These are phyloP conservation scores for Brassica nigra DNA, from an alignment of 345 rosid species.

Conservation along the genomic window DNA sequence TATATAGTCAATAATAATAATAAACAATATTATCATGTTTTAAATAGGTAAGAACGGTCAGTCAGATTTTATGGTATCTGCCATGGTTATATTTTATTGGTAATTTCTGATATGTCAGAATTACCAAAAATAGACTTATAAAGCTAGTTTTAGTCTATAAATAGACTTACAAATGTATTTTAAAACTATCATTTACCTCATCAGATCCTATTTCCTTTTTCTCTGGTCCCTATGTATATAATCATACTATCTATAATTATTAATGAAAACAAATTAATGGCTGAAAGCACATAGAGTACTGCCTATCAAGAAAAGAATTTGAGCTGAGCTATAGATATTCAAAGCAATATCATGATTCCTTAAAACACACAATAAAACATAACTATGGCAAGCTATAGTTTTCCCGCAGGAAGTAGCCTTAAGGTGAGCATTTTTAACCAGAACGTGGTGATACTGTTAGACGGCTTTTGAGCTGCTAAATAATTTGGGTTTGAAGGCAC, in stretches of 20 bases:
- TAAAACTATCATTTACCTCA: not conserved
- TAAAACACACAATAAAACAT: conserved; percentile 5
- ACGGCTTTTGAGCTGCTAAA: too few species aligned
- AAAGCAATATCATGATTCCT: conserved; percentile 1
- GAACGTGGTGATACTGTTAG: too few species aligned
- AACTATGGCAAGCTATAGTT: not conserved
- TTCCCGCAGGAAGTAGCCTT: not conserved
- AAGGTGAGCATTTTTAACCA: not conserved
- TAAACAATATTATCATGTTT: not conserved
- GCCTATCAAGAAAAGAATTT: not conserved
- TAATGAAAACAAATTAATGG: not conserved
- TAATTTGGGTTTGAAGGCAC: too few species aligned
- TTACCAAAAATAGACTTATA: not conserved
- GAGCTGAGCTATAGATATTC: not conserved
- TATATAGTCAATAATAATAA: not conserved
- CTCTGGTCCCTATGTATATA: not conserved
- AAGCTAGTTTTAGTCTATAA: not conserved
- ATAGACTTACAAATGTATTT: conserved; percentile 14
- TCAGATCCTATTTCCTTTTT: not conserved
- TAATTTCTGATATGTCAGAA: conserved; percentile 1
- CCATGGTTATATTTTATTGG: not conserved
- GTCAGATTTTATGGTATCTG: not conserved
- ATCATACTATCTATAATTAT: not conserved
- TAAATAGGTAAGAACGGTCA: not conserved
- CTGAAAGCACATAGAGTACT: not conserved